A percentile compares a stretch with the other conserved stretches of the same genome.
Evolutionary conservation across 306 rosid species (phyloP).

Genomic region (Pterocarpus macrocarpus): DNA sequence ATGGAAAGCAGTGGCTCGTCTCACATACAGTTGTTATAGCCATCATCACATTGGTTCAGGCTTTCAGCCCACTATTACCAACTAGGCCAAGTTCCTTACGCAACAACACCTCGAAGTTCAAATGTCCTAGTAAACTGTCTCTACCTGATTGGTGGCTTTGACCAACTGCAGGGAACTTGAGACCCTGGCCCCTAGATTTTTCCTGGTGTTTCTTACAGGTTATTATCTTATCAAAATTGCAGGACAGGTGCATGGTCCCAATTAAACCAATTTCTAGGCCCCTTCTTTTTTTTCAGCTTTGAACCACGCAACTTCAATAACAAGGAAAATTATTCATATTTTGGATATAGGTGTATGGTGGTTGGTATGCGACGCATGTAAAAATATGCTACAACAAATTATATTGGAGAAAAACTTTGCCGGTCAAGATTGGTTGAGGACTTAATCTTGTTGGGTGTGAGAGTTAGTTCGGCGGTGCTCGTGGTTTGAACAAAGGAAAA

Average conservation of each 20-base stretch:
- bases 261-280: conserved; percentile 17
- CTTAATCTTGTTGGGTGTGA: background rate
- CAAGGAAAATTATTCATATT: conserved; percentile 46
- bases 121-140: conserved; percentile 23
- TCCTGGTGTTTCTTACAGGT: background rate
- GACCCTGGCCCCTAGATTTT: background rate
- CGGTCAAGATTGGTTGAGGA: conserved; percentile 45
- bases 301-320: conserved; percentile 44
- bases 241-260: conserved; percentile 43
- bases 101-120: conserved; percentile 30
- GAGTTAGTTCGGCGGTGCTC: conserved; percentile 10
- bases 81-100: conserved; percentile 42
- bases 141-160: conserved; percentile 6
- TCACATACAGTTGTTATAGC: conserved; percentile 35
- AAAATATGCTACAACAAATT: background rate
- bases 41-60: conserved; percentile 31
- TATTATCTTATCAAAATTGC: background rate
- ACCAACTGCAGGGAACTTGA: background rate
- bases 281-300: conserved; percentile 18
- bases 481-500: conserved; percentile 40
- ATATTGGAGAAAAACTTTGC: background rate
- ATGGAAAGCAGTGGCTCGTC: background rate
- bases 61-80: conserved; percentile 30
- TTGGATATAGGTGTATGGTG: conserved; percentile 40
- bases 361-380: conserved; percentile 41